A percentile compares a stretch with the other conserved stretches of the same genome.
Conservation (phyloP, 169 alveolate species). For the Perkinsus olseni region DNA sequence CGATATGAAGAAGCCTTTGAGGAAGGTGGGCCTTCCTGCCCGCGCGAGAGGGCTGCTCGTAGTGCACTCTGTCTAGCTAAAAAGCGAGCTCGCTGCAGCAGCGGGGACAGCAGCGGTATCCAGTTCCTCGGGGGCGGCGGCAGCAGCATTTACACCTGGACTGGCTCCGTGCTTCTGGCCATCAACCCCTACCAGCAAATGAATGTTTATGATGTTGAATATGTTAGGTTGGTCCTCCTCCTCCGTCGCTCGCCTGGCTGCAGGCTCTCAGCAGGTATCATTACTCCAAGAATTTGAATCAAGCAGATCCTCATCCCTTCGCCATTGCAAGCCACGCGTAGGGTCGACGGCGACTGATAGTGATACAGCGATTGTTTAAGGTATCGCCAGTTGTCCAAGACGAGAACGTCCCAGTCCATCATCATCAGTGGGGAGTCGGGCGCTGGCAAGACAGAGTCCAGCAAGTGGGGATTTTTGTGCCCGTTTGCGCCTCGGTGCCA, state of each 20-base stretch:
- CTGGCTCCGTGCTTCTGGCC: slow-evolving; percentile 91
- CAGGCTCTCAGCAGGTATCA: not conserved
- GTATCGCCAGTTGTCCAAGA: slow-evolving; percentile 6
- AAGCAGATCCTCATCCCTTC: slow-evolving; percentile 38
- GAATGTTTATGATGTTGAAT: slow-evolving; percentile 26
- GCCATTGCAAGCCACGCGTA: slow-evolving; percentile 35
- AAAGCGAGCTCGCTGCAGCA: not conserved
- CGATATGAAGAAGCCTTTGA: not conserved
- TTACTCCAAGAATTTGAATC: not conserved
- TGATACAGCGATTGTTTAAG: no score
- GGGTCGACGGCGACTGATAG: no score
- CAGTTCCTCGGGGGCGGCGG: slow-evolving; percentile 34
- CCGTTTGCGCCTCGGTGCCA: no score
- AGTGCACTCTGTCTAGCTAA: not conserved
- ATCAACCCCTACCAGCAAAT: slow-evolving; percentile 83
- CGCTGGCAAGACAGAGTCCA: slow-evolving; percentile 99
- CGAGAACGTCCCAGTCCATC: slow-evolving; percentile 72
- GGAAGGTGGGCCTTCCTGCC: not conserved
- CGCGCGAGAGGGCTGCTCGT: not conserved
- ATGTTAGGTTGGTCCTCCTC: not conserved
- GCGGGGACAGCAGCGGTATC: not conserved
- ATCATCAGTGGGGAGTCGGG: slow-evolving; percentile 99
- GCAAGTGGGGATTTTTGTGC: no score
- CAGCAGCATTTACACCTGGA: slow-evolving; percentile 75
- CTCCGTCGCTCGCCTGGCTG: not conserved